These are phyloP conservation scores for Tulasnella sp. DNA, from an alignment of 768 basidiomycete species.

Conservation along the genomic window DNA sequence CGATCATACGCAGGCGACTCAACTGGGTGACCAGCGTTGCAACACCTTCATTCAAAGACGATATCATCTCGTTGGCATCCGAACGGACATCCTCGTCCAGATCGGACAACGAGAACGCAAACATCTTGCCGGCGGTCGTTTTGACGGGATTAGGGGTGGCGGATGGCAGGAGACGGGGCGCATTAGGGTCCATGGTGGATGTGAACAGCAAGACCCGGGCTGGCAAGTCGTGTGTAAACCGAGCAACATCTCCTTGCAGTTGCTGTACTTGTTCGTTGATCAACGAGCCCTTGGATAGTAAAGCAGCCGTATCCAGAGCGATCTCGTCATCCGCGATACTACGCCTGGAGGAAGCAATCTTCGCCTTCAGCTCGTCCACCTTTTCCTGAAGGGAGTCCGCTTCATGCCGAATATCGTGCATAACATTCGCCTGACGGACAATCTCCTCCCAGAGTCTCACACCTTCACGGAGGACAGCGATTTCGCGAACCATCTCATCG, in stretches of 20 bases:
- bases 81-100: conserved; percentile 56
- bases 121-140: conserved; percentile 13
- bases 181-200: not conserved
- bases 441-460: conserved; percentile 37
- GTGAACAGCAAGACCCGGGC: conserved; percentile 45
- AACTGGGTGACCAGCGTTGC: not conserved
- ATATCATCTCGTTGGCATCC: conserved; percentile 50
- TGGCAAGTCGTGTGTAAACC: conserved; percentile 39
- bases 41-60: not conserved
- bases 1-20: not conserved
- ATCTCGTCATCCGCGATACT: not conserved
- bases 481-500: conserved; percentile 21
- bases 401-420: conserved; percentile 48
- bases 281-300: not conserved
- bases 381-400: conserved; percentile 43
- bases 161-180: conserved; percentile 15
- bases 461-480: conserved; percentile 4
- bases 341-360: conserved; percentile 32
- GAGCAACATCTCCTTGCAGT: conserved; percentile 34
- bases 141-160: conserved; percentile 13
- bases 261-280: conserved; percentile 15
- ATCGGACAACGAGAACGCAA: conserved; percentile 45
- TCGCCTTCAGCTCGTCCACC: conserved; percentile 45
- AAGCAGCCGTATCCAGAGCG: not conserved
- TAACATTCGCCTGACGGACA: conserved; percentile 42